Evolutionary conservation across 768 basidiomycete species (phyloP), one percentile per base, ranked within the genome.

Genomic region (Xerocomellus amylosporus): DNA sequence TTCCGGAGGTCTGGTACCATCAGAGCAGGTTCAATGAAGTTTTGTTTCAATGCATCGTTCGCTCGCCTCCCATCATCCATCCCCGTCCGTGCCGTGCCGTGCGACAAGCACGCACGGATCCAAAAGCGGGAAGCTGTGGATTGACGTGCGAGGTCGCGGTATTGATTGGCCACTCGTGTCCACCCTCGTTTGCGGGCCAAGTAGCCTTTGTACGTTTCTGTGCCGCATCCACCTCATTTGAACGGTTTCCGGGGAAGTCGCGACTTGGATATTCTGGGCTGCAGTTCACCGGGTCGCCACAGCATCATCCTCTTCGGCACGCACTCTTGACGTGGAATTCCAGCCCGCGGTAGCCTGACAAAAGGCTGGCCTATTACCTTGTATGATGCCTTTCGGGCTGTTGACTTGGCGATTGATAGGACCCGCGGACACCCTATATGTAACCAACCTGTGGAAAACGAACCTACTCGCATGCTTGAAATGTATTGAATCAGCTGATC

Each of bases 381-480:
- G 39, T 51, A 39, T 22, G 44, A 64, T 55, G 43, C 42, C 42
- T 51, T 56, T 59, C 26, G 31, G 54, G 40, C 40, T 43, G 66
- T 66, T 60, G 65, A 62, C 64, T 59, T 66, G 65, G 57, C 60
- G 50, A 66, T 64, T 60, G 52, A 62, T 58, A 50, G 34, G 62
- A 53, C 54, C 62, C 62, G 61, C 58, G 55, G 58, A 64, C 59
- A 62, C 65, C 26, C 54, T 20, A 44, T 54, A 31, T 57, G 53
- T 54, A 64, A 62, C 46, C 39, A 49, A 13, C 37, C 39, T 38
- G 49, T 41, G 51, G 39, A 56, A 48, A 43, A 20, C 31, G 42
- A 39, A 30, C 24, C 14, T 37, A 41, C 26, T 54, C 48, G 53
- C 51, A 58, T 58, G 51, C 51, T 46, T 12, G 41, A 47, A 54